phyloP scores from a whole-genome alignment of 208 protist genomes.

The Spongospora subterranea region DNA sequence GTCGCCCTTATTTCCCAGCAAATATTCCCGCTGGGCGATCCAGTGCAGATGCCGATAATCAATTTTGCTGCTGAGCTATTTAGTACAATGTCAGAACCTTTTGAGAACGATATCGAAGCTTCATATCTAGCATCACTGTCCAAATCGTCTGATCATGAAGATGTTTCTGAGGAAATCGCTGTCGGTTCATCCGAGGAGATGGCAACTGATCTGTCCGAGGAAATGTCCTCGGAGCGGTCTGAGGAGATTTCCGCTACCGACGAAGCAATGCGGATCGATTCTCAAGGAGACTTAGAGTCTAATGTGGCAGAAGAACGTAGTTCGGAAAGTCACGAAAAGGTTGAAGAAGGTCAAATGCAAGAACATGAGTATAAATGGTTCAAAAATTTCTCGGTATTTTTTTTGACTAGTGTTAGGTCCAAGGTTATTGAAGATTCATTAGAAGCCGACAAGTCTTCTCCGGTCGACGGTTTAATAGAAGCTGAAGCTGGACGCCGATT shows the following conservation, averaged over 20 bases:
- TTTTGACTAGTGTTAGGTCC: no score
- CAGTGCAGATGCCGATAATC: background rate
- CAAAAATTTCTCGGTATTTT: no score
- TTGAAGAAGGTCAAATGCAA: conserved; percentile 3
- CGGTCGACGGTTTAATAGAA: conserved; percentile 21
- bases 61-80: background rate
- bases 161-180: background rate
- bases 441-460: background rate
- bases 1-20: background rate
- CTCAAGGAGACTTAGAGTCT: no score
- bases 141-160: no score
- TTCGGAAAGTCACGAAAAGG: no score
- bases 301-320: no score
- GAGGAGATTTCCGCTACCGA: no score
- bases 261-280: no score
- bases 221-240: no score
- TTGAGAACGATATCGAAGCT: conserved; percentile 6
- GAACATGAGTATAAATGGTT: background rate
- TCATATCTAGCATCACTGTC: no score
- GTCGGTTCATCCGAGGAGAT: background rate
- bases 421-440: background rate
- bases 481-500: conserved; percentile 3
- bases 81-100: conserved; percentile 24
- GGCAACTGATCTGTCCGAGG: background rate
- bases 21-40: background rate